Conservation (phyloP, 768 basidiomycete species). For the Cyathus striatus region DNA sequence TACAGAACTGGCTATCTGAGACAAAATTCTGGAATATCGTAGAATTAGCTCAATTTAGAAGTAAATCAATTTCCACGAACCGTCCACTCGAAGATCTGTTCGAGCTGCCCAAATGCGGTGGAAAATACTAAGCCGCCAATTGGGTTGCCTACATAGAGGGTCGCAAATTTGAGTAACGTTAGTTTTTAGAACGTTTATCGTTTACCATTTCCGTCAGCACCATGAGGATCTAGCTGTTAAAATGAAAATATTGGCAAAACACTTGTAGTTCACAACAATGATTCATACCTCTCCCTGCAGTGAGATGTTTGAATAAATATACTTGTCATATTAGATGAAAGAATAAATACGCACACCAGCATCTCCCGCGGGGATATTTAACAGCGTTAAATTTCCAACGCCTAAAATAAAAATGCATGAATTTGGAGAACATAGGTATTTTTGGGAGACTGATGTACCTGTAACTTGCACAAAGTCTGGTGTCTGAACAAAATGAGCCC, state of each 20-base stretch:
- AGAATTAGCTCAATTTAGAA: neutral
- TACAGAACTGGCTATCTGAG: slow-evolving; percentile 57
- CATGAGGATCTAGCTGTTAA: slow-evolving; percentile 61
- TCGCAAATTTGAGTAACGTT: too few relatives aligned
- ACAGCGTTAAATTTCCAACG: slow-evolving; percentile 55
- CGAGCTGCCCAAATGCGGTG: slow-evolving; percentile 51
- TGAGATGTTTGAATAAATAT: neutral
- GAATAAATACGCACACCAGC: slow-evolving; percentile 40
- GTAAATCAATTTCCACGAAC: slow-evolving; percentile 22
- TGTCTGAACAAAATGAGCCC: slow-evolving; percentile 66
- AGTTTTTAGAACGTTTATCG: too few relatives aligned
- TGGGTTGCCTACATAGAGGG: slow-evolving; percentile 39
- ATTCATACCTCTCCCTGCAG: slow-evolving; percentile 6
- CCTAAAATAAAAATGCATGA: slow-evolving; percentile 25
- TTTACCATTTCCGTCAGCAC: slow-evolving; percentile 50
- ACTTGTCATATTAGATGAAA: too few relatives aligned
- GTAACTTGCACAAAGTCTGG: slow-evolving; percentile 74
- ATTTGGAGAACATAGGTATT: neutral
- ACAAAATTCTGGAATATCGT: slow-evolving; percentile 49
- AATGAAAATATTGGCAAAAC: neutral
- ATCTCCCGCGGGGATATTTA: slow-evolving; percentile 62
- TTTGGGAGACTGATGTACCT: slow-evolving; percentile 29
- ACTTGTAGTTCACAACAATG: neutral
- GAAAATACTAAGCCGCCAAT: slow-evolving; percentile 73
- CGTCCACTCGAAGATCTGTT: slow-evolving; percentile 73